Percentiles rank a stretch among this genome's conserved stretches.
phyloP scores from a whole-genome alignment of 1,284 basidiomycete species.

The Microbotryum intermedium region DNA sequence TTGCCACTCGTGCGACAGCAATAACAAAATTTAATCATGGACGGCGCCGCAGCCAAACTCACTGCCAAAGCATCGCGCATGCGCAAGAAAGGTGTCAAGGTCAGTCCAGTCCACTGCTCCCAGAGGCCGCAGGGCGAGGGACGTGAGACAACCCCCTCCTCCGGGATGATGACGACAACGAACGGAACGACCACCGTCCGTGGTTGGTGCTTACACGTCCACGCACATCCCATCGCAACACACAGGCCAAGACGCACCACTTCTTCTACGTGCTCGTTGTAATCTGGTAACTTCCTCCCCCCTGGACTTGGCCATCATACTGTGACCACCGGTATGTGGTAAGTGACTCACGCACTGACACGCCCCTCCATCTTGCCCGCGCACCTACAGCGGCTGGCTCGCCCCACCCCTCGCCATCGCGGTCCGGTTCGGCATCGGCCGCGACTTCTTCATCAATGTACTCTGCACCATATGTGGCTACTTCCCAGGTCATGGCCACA shows the following conservation, averaged over 20 bases:
- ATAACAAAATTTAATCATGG: no score
- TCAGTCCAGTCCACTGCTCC: no score
- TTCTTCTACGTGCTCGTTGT: constrained; percentile 74
- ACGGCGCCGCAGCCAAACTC: constrained; percentile 26
- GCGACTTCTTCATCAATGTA: constrained; percentile 87
- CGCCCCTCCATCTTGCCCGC: neutral
- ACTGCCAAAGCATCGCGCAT: neutral
- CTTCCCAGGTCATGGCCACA: constrained; percentile 55
- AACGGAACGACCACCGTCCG: no score
- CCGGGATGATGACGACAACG: no score
- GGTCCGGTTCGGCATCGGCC: constrained; percentile 84
- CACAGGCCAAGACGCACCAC: constrained; percentile 50
- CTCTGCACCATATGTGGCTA: constrained; percentile 83
- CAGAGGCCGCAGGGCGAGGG: no score
- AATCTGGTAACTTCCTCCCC: constrained; percentile 69
- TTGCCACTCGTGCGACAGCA: no score
- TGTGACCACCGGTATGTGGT: neutral
- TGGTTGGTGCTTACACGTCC: no score
- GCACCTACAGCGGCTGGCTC: constrained; percentile 25
- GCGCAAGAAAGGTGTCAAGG: no score
- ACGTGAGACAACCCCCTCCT: no score
- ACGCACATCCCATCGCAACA: no score
- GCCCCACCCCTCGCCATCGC: constrained; percentile 59
- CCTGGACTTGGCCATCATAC: no score
- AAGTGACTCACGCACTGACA: neutral